Evolutionary conservation across 805 yeast genomes (phyloP).

Genomic region (Ogataea degrootiae): DNA sequence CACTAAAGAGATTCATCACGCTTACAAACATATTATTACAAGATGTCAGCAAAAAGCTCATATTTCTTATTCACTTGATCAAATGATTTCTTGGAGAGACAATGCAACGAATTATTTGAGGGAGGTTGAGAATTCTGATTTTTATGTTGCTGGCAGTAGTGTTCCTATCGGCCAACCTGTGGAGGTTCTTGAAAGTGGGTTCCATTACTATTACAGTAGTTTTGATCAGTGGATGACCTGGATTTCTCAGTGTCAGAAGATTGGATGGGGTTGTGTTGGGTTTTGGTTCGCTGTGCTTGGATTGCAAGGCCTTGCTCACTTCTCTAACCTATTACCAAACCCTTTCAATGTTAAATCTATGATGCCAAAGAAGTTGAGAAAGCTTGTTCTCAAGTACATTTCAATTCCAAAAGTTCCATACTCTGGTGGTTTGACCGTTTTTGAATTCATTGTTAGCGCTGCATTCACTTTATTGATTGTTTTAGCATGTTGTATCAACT

Average conservation of each 20-base stretch:
- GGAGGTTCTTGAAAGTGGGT: slow-evolving; percentile 28
- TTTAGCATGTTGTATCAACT: slow-evolving; percentile 32
- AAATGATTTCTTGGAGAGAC: slow-evolving; percentile 28
- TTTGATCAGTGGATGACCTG: slow-evolving; percentile 35
- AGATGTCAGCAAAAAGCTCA: slow-evolving; percentile 34
- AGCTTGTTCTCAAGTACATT: slow-evolving; percentile 1
- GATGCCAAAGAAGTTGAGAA: slow-evolving; percentile 1
- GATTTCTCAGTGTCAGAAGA: slow-evolving; percentile 34
- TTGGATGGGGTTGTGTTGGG: slow-evolving; percentile 43
- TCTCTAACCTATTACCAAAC: slow-evolving; percentile 1
- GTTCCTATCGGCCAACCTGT: slow-evolving; percentile 30
- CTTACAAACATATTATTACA: slow-evolving; percentile 32
- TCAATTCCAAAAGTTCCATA: slow-evolving; percentile 3
- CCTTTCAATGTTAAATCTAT: not conserved
- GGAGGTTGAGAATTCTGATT: slow-evolving; percentile 18
- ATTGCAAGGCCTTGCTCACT: slow-evolving; percentile 29
- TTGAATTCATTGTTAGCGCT: slow-evolving; percentile 24
- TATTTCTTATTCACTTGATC: slow-evolving; percentile 30
- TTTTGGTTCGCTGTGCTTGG: slow-evolving; percentile 35
- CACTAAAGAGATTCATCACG: slow-evolving; percentile 32
- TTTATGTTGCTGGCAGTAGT: slow-evolving; percentile 14
- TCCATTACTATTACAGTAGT: slow-evolving; percentile 29
- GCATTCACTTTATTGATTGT: slow-evolving; percentile 29
- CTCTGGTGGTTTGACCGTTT: slow-evolving; percentile 16
- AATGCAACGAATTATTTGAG: slow-evolving; percentile 30